Evolutionary conservation across 768 basidiomycete species (phyloP).

Genomic region (Suillus brevipes): DNA sequence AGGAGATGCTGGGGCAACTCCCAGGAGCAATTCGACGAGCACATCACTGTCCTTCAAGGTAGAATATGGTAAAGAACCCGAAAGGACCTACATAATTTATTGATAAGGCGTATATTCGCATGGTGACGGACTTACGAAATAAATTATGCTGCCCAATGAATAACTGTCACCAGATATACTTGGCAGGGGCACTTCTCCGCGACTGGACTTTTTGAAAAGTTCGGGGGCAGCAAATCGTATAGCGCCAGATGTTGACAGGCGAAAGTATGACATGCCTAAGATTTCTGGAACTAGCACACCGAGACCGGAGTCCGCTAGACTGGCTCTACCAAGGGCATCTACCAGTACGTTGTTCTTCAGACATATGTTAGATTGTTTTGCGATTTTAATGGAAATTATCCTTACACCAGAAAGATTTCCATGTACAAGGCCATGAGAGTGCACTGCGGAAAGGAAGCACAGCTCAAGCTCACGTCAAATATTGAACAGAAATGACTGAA

Average conservation of each 20-base stretch:
- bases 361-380: not conserved
- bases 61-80: slow-evolving; percentile 6
- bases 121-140: not conserved
- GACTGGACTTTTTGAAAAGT: slow-evolving; percentile 1
- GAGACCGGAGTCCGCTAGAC: slow-evolving; percentile 45
- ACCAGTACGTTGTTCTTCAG: slow-evolving; percentile 2
- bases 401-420: slow-evolving; percentile 2
- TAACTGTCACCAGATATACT: slow-evolving; percentile 41
- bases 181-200: slow-evolving; percentile 3
- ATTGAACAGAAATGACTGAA: not conserved
- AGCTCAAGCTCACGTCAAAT: not conserved
- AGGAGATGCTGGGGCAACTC: not conserved
- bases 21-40: slow-evolving; percentile 2
- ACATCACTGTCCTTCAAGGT: slow-evolving; percentile 4
- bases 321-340: slow-evolving; percentile 24
- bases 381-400: not conserved
- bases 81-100: slow-evolving; percentile 5
- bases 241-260: slow-evolving; percentile 23
- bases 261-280: slow-evolving; percentile 29
- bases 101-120: not conserved
- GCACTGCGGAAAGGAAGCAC: not conserved
- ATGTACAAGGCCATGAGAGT: slow-evolving; percentile 2
- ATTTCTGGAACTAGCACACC: slow-evolving; percentile 39
- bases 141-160: slow-evolving; percentile 34
- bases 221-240: slow-evolving; percentile 11